Evolutionary conservation across 2,329 filamentous ascomycete species (phyloP).

Genomic region (Esteya vermicola): DNA sequence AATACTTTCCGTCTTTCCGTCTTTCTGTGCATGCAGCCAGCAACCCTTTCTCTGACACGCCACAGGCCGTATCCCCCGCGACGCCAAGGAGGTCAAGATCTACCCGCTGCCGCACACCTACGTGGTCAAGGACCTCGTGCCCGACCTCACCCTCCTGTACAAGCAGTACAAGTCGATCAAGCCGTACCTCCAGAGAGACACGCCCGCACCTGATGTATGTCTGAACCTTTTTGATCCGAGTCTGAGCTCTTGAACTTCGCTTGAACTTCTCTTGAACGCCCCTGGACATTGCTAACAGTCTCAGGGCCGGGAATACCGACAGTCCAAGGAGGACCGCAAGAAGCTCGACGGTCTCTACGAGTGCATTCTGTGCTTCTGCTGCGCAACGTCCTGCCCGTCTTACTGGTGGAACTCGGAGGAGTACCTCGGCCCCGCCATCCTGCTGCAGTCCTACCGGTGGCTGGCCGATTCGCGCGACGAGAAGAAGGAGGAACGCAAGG

Average conservation of each 20-base stretch:
- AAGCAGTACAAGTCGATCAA: slow-evolving; percentile 99
- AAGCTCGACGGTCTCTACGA: slow-evolving; percentile 98
- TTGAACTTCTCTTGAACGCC: not conserved
- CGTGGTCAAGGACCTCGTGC: slow-evolving; percentile 97
- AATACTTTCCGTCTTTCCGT: too few relatives aligned
- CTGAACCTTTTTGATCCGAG: not conserved
- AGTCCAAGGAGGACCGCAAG: slow-evolving; percentile 80
- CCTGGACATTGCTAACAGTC: not conserved
- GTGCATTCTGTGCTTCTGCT: slow-evolving; percentile 98
- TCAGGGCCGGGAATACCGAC: slow-evolving; percentile 82
- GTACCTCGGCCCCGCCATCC: slow-evolving; percentile 91
- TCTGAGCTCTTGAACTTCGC: not conserved
- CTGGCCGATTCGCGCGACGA: slow-evolving; percentile 90
- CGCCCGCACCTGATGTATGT: slow-evolving; percentile 68
- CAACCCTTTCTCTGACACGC: too few relatives aligned
- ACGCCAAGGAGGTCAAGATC: slow-evolving; percentile 78
- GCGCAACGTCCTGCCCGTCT: slow-evolving; percentile 96
- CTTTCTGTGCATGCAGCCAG: too few relatives aligned
- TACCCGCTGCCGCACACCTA: slow-evolving; percentile 98
- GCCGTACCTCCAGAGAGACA: slow-evolving; percentile 90
- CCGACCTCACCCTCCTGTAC: slow-evolving; percentile 97
- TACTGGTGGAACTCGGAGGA: slow-evolving; percentile 99
- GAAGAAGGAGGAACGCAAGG: slow-evolving; percentile 74
- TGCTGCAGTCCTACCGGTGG: slow-evolving; percentile 97
- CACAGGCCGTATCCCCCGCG: slow-evolving; percentile 81